These are phyloP conservation scores for Solanum medicagineum DNA, from an alignment of 257 asterid genomes.

Conservation along the genomic window DNA sequence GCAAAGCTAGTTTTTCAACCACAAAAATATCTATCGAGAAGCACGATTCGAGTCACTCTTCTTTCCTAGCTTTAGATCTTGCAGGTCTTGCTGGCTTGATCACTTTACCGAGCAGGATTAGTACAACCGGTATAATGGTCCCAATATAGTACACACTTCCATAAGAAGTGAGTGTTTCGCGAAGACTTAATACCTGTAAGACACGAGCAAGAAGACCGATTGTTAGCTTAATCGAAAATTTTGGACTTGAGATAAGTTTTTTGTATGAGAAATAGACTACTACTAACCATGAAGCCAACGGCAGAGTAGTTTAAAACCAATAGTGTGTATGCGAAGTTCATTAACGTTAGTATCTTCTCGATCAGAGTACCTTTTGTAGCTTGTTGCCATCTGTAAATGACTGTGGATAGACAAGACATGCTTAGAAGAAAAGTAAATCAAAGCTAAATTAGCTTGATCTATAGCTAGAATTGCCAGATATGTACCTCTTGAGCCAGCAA, in stretches of 20 bases:
- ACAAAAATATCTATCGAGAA: not conserved
- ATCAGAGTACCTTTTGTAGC: conserved; percentile 28
- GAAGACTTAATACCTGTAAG: conserved; percentile 65
- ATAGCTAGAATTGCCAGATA: not conserved
- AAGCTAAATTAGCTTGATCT: not conserved
- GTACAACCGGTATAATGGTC: conserved; percentile 48
- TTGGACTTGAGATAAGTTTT: not conserved
- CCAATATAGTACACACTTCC: conserved; percentile 80
- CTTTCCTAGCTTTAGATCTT: conserved; percentile 63
- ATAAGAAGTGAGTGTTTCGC: conserved; percentile 57
- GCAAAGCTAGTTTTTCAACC: not conserved
- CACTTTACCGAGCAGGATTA: conserved; percentile 56
- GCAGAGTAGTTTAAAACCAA: conserved; percentile 72
- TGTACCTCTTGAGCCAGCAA: conserved; percentile 89
- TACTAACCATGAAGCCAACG: conserved; percentile 79
- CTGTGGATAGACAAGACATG: conserved; percentile 28
- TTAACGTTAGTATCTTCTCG: conserved; percentile 32
- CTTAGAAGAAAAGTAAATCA: conserved; percentile 5
- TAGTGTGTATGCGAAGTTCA: conserved; percentile 62
- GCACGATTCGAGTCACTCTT: conserved; percentile 25
- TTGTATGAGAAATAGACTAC: not conserved
- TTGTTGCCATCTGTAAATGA: conserved; percentile 64
- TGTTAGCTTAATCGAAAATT: not conserved
- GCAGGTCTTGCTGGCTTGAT: conserved; percentile 67
- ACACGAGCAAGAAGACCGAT: not conserved